These are phyloP conservation scores for Dicorynia guianensis DNA, from an alignment of 306 rosid genomes.

Conservation along the genomic window DNA sequence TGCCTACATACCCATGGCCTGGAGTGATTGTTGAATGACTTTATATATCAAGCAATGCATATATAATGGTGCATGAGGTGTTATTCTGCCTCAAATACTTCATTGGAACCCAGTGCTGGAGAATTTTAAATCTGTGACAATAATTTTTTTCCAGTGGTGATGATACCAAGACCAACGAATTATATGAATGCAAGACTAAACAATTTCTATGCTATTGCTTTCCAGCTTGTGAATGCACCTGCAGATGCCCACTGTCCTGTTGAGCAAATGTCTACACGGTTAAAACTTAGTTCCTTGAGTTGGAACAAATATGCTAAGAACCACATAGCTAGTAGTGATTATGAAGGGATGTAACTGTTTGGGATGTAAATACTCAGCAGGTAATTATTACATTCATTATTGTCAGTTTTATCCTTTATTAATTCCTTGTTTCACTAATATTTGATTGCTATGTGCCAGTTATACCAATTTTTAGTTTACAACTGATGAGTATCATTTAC, in stretches of 20 bases:
- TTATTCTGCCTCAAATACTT: slow-evolving; percentile 5
- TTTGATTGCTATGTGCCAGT: slow-evolving; percentile 19
- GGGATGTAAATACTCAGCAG: slow-evolving; percentile 96
- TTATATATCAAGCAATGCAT: background rate
- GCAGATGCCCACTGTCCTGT: slow-evolving; percentile 87
- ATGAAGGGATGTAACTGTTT: slow-evolving; percentile 95
- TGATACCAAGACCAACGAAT: slow-evolving; percentile 15
- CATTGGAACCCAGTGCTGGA: background rate
- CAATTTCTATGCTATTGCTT: slow-evolving; percentile 40
- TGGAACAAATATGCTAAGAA: slow-evolving; percentile 93
- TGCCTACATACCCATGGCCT: background rate
- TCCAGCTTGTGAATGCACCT: slow-evolving; percentile 91
- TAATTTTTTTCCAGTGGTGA: slow-evolving; percentile 8
- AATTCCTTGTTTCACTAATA: slow-evolving; percentile 19
- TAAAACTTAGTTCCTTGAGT: slow-evolving; percentile 98
- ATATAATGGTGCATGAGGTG: slow-evolving; percentile 10
- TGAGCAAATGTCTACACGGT: slow-evolving; percentile 94
- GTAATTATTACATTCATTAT: slow-evolving; percentile 50
- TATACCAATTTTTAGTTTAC: slow-evolving; percentile 6
- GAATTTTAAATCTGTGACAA: background rate
- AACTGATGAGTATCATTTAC: slow-evolving; percentile 31
- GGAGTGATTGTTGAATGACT: background rate
- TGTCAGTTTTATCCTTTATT: slow-evolving; percentile 35
- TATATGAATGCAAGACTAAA: slow-evolving; percentile 15
- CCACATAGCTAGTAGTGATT: slow-evolving; percentile 97